Evolutionary conservation across 495 filamentous ascomycete genomes (phyloP).

Genomic region (Xylaria nigripes): DNA sequence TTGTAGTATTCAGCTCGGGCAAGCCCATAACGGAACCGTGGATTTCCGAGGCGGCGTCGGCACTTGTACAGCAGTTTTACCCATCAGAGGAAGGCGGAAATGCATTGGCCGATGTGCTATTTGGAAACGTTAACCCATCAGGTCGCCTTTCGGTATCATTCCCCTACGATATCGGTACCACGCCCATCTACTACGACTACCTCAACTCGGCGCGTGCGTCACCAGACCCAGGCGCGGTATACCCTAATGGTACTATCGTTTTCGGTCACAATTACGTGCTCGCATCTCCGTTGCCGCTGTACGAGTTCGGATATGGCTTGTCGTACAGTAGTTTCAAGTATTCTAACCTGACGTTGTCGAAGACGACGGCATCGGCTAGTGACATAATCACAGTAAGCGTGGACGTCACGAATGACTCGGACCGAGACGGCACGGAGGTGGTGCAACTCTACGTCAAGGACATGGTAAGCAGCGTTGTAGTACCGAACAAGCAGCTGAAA

Average conservation of each 20-base stretch:
- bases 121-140: conserved; percentile 74
- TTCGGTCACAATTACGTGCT: conserved; percentile 64
- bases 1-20: conserved; percentile 61
- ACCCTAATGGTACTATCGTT: conserved; percentile 49
- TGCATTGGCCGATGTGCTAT: conserved; percentile 68
- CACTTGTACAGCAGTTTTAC: conserved; percentile 64
- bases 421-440: conserved; percentile 53
- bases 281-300: conserved; percentile 46
- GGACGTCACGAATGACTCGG: conserved; percentile 49
- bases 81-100: conserved; percentile 68
- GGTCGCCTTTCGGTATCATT: conserved; percentile 55
- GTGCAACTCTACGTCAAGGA: conserved; percentile 62
- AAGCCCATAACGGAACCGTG: conserved; percentile 63
- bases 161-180: conserved; percentile 54
- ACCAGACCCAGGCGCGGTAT: conserved; percentile 40
- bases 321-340: conserved; percentile 58
- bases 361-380: conserved; percentile 33
- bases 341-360: conserved; percentile 37
- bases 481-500: conserved; percentile 58
- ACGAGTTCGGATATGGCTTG: conserved; percentile 62
- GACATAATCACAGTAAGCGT: conserved; percentile 48
- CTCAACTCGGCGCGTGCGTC: conserved; percentile 53
- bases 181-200: conserved; percentile 65
- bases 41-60: conserved; percentile 52
- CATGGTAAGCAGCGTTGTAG: conserved; percentile 51